Percentiles rank a stretch among this genome's conserved stretches.
These are phyloP conservation scores for Neurospora pannonica DNA, from an alignment of 495 filamentous ascomycete genomes.

Conservation along the genomic window DNA sequence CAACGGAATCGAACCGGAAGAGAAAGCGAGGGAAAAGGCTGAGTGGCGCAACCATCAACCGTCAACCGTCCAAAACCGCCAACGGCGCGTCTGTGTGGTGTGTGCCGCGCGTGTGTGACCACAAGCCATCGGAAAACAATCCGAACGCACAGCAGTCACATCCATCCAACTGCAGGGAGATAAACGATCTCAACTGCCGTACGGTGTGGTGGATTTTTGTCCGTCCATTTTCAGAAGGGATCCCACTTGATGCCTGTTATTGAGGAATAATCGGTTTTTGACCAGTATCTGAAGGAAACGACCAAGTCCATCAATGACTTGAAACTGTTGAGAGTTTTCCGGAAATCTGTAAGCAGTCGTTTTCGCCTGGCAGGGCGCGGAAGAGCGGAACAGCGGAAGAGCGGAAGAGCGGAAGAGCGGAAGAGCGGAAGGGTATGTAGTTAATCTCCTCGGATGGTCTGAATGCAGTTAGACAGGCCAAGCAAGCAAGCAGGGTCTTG, in stretches of 20 bases:
- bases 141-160: not conserved
- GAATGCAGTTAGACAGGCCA: not conserved
- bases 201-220: too few species aligned
- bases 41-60: not conserved
- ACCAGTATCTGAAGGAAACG: not conserved
- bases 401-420: not conserved
- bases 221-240: too few species aligned
- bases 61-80: not conserved
- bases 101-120: not conserved
- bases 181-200: not conserved
- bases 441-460: not conserved
- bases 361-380: not conserved
- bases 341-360: not conserved
- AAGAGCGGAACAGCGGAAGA: not conserved
- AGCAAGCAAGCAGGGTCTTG: not conserved
- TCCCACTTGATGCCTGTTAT: not conserved
- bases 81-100: not conserved
- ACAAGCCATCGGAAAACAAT: not conserved
- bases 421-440: not conserved
- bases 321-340: not conserved
- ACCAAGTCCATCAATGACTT: not conserved
- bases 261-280: not conserved
- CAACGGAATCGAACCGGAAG: not conserved
- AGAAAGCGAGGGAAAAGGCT: not conserved
- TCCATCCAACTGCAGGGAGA: not conserved